Base-by-base conservation (phyloP, 768 basidiomycete genomes). In the Hirschioporus abietinus region DNA sequence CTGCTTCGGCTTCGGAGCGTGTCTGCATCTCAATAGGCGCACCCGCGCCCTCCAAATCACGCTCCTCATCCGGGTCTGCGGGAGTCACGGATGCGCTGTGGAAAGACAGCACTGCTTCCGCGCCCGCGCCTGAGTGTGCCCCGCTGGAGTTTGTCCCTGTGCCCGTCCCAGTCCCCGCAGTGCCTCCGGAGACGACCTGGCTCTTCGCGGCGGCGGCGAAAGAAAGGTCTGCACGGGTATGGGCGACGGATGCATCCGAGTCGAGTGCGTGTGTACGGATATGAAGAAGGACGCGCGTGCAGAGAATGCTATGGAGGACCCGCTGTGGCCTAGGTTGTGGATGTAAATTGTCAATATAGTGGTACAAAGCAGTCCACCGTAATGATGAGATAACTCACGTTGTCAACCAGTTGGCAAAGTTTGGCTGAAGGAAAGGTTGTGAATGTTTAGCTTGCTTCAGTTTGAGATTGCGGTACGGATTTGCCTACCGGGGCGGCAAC, bases 251-350 rank as follows among this genome's bases (percentile, higher is more conserved):
- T 15, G 30, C 30, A 24, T 61, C 60, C 25, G 60, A 34, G 24
- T 61, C 60, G 25, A 61, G 30, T 3, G 24, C 30, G 9, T 34
- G 25, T 15, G 60, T 15, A 2, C 60, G 72, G 58, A 83, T 81
- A 35, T 78, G 74, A 57, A 83, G 71, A 6, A 83, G 74, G 23
- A 82, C 79, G 26, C 81, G 78, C 34, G 72, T 80, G 70, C 78
- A 80, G 57, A 82, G 70, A 15, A 81, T 72, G 17, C 79, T 80
- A 69, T 82, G 81, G n/a, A 81, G 68, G 27, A 81, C 78, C 35
- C 80, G 78, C 68, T 82, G 81, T 6, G 79, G 78, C 17, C 79
- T 82, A 42, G 58, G 60, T 20, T 42, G 36, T 12, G 26, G 4
- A 26, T 4, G 61, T 3, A 30, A 8, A 8, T 30, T 30, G 30